Evolutionary conservation across 306 rosid genomes (phyloP).

Genomic region (Sophora flavescens): DNA sequence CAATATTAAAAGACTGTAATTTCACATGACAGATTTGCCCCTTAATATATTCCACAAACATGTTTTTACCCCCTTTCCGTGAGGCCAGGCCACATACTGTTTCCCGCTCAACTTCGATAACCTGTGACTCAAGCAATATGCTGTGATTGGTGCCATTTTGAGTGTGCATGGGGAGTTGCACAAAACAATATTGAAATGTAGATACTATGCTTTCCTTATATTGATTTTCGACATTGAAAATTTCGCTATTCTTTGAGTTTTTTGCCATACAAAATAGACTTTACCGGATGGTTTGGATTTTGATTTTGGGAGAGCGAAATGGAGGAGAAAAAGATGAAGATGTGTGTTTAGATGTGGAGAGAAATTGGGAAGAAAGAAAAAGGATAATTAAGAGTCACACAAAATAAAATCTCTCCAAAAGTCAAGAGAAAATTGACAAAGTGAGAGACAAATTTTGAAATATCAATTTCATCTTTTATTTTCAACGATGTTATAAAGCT

Average conservation of each 20-base stretch:
- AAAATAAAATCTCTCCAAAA: too few species aligned
- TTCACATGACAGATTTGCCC: background rate
- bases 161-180: slow-evolving; percentile 45
- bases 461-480: too few species aligned
- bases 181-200: background rate
- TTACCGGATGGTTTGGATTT: background rate
- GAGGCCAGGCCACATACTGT: background rate
- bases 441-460: too few species aligned
- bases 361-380: too few species aligned
- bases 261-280: background rate
- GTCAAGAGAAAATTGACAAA: too few species aligned
- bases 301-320: too few species aligned
- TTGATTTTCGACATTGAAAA: background rate
- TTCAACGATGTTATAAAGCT: too few species aligned
- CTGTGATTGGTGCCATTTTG: slow-evolving; percentile 16
- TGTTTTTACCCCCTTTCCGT: slow-evolving; percentile 21
- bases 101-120: slow-evolving; percentile 15
- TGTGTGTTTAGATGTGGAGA: too few species aligned
- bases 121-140: slow-evolving; percentile 34
- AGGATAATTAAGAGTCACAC: too few species aligned
- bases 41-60: background rate
- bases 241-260: too few species aligned
- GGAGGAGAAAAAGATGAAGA: too few species aligned
- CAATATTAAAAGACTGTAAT: background rate
- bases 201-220: background rate